Evolutionary conservation across 148 eudicot species (phyloP).

Genomic region (Rhododendron ferrugineum): DNA sequence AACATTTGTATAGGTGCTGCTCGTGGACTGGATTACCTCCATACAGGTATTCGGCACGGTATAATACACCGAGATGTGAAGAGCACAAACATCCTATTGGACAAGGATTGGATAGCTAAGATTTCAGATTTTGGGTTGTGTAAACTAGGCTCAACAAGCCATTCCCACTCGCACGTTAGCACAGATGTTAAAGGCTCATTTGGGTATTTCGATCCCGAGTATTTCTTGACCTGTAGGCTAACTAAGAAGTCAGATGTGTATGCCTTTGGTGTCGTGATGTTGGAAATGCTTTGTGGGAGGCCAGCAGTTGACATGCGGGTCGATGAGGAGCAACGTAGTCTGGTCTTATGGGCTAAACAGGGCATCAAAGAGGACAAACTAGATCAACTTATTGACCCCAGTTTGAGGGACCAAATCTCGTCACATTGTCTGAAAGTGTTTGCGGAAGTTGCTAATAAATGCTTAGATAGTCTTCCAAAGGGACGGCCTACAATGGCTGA

Average conservation of each 20-base stretch:
- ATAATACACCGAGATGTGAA: conserved; percentile 27
- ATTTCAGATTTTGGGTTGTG: conserved; percentile 37
- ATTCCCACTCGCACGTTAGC: background rate
- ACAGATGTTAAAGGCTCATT: background rate
- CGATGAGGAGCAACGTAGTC: background rate
- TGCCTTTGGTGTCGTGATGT: background rate
- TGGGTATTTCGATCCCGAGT: background rate
- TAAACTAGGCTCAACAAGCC: conserved; percentile 3
- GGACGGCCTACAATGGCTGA: conserved; percentile 5
- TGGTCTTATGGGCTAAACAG: background rate
- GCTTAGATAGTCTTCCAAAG: background rate
- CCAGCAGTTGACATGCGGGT: background rate
- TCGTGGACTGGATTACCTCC: conserved; percentile 15
- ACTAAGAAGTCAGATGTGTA: background rate
- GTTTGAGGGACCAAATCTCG: conserved; percentile 4
- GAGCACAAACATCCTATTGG: conserved; percentile 32
- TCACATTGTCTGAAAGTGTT: background rate
- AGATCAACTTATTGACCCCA: background rate
- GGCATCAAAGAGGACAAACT: background rate
- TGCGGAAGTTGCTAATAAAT: background rate
- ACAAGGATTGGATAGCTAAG: conserved; percentile 28
- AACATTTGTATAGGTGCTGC: conserved; percentile 26
- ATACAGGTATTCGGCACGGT: background rate
- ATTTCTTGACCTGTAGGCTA: background rate
- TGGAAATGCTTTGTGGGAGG: conserved; percentile 1